A percentile compares a stretch with the other conserved stretches of the same genome.
Evolutionary conservation across 75 land plant species (phyloP).

Genomic region (Pinus tabuliformis): DNA sequence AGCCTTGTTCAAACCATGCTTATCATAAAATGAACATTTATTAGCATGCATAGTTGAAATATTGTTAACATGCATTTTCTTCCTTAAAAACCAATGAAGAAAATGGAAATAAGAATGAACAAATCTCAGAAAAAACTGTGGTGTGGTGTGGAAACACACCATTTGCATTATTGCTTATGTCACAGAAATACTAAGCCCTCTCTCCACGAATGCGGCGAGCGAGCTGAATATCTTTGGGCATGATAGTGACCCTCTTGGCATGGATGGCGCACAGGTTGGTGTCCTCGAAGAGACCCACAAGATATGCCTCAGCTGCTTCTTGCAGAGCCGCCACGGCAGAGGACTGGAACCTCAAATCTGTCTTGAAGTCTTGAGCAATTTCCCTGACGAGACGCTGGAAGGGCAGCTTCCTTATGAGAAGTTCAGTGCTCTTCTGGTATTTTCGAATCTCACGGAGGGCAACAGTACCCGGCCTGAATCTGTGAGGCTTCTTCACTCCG

Average conservation of each 20-base stretch:
- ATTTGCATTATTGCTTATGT: background rate
- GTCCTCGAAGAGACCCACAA: constrained; percentile 57
- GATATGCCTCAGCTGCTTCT: constrained; percentile 73
- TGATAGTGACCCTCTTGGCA: constrained; percentile 64
- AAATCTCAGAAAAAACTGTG: background rate
- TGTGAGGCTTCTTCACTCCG: constrained; percentile 28
- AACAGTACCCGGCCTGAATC: constrained; percentile 45
- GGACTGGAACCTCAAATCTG: constrained; percentile 76
- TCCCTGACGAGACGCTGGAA: constrained; percentile 15
- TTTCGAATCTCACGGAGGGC: constrained; percentile 12
- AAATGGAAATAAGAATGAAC: no score
- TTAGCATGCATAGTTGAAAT: no score
- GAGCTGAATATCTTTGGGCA: constrained; percentile 71
- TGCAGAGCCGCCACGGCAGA: constrained; percentile 69
- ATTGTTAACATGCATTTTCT: no score
- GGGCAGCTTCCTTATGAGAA: constrained; percentile 15
- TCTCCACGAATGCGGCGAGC: constrained; percentile 55
- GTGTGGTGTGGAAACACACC: constrained; percentile 5
- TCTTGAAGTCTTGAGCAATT: constrained; percentile 20
- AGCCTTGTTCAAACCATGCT: no score
- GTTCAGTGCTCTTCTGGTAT: constrained; percentile 56
- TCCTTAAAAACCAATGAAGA: no score
- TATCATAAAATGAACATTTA: no score
- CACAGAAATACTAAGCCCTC: constrained; percentile 21
- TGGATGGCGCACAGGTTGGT: constrained; percentile 36